Conservation (phyloP, 73 alveolate genomes). For the Symbiodinium pilosum region DNA sequence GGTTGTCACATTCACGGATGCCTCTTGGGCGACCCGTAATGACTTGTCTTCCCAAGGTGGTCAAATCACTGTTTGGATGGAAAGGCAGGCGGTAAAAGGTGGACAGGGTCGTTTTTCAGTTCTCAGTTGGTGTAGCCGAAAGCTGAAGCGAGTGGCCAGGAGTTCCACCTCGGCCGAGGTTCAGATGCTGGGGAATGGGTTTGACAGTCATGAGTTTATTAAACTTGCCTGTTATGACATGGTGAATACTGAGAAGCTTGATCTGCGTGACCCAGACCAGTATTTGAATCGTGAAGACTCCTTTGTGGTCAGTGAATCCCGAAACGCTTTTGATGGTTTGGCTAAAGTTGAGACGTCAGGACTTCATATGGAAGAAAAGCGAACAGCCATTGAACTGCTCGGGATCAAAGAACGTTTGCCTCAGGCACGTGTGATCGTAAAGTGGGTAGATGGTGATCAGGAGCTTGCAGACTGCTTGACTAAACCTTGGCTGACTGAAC, state of each 20-base stretch:
- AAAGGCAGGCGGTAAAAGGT: background rate
- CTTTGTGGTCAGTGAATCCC: slow-evolving; percentile 2
- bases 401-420: slow-evolving; percentile 15
- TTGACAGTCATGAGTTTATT: background rate
- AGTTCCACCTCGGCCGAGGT: slow-evolving; percentile 18
- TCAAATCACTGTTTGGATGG: background rate
- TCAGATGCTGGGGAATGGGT: slow-evolving; percentile 11
- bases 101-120: background rate
- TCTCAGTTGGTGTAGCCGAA: slow-evolving; percentile 1
- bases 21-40: background rate
- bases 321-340: slow-evolving; percentile 2
- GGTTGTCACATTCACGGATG: background rate
- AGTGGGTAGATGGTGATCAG: slow-evolving; percentile 8
- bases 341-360: slow-evolving; percentile 25
- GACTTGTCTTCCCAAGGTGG: slow-evolving; percentile 25
- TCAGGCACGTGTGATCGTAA: background rate
- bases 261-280: background rate
- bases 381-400: slow-evolving; percentile 17
- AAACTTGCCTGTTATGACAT: background rate
- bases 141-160: slow-evolving; percentile 1
- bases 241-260: background rate
- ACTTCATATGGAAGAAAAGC: slow-evolving; percentile 24
- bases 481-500: background rate
- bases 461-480: background rate
- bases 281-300: background rate